Percentiles rank a stretch among this genome's conserved stretches.
These are phyloP conservation scores for Scheffersomyces quercinus DNA, from an alignment of 1,139 yeast genomes.

Conservation along the genomic window DNA sequence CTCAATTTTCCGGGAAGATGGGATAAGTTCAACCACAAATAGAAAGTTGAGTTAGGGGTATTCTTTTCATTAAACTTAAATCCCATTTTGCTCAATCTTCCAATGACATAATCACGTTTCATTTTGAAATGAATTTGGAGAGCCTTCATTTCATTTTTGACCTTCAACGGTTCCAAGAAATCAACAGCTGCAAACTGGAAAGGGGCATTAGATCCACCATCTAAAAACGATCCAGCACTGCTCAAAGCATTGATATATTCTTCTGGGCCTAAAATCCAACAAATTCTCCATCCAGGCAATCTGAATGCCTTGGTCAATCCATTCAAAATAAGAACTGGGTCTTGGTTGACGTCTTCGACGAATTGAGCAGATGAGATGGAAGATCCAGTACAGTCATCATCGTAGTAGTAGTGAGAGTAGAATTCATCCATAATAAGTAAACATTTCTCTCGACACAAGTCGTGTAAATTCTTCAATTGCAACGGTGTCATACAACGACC, in stretches of 20 bases:
- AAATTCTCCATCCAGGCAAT: slow-evolving; percentile 70
- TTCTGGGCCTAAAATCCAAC: slow-evolving; percentile 71
- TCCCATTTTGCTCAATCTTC: slow-evolving; percentile 57
- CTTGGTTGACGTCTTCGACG: slow-evolving; percentile 59
- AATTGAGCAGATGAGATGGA: slow-evolving; percentile 57
- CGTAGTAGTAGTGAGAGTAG: slow-evolving; percentile 64
- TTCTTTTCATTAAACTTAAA: slow-evolving; percentile 47
- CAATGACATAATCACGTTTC: slow-evolving; percentile 62
- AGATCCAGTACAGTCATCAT: slow-evolving; percentile 58
- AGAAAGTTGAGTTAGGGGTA: slow-evolving; percentile 64
- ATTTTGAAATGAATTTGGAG: slow-evolving; percentile 59
- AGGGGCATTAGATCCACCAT: slow-evolving; percentile 68
- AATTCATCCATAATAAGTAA: slow-evolving; percentile 69
- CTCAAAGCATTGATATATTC: slow-evolving; percentile 59
- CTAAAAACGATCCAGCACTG: slow-evolving; percentile 64
- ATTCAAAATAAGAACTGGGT: slow-evolving; percentile 63
- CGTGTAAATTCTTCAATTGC: slow-evolving; percentile 55
- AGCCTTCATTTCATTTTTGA: slow-evolving; percentile 58
- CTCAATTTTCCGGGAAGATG: slow-evolving; percentile 61
- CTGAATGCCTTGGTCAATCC: slow-evolving; percentile 68
- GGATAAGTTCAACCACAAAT: slow-evolving; percentile 61
- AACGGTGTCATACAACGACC: slow-evolving; percentile 57
- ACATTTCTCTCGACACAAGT: slow-evolving; percentile 58
- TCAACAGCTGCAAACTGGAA: slow-evolving; percentile 66
- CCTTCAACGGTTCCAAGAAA: slow-evolving; percentile 54